These are phyloP conservation scores for Mycena chlorophos DNA, from an alignment of 768 basidiomycete species.

Conservation along the genomic window DNA sequence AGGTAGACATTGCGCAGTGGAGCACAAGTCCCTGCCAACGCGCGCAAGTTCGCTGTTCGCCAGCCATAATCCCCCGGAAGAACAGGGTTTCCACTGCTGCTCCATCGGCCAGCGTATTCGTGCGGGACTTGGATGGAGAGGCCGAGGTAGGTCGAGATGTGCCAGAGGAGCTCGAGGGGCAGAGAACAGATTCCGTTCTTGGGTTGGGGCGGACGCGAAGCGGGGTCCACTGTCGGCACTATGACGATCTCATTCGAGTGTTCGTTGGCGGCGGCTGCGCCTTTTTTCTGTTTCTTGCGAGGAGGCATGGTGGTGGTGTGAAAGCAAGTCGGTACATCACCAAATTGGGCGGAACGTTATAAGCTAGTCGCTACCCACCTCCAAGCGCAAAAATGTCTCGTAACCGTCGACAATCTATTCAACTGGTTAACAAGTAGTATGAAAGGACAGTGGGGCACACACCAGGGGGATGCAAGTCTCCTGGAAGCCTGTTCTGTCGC, in stretches of 20 bases:
- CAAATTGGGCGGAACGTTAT: no score
- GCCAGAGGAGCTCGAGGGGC: constrained; percentile 6
- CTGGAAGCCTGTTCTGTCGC: no score
- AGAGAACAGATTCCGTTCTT: neutral
- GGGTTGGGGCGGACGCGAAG: neutral
- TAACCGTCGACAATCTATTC: no score
- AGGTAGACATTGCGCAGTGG: constrained; percentile 1
- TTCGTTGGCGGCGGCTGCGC: neutral
- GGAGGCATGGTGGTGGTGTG: neutral
- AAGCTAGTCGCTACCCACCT: no score
- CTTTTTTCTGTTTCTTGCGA: neutral
- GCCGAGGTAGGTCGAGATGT: constrained; percentile 2
- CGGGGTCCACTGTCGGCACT: neutral
- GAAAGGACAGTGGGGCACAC: no score
- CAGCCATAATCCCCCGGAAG: neutral
- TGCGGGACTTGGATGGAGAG: neutral
- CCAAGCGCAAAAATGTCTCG: no score
- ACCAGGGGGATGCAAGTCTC: no score
- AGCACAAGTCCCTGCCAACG: constrained; percentile 10
- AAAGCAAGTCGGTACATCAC: neutral
- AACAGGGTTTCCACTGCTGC: neutral
- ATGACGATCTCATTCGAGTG: neutral
- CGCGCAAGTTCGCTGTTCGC: constrained; percentile 4
- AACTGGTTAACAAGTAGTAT: no score
- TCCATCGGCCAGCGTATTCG: neutral